Percentiles rank a stretch among this genome's conserved stretches.
phyloP scores from a whole-genome alignment of 805 yeast genomes.

The Starmerella geochares region DNA sequence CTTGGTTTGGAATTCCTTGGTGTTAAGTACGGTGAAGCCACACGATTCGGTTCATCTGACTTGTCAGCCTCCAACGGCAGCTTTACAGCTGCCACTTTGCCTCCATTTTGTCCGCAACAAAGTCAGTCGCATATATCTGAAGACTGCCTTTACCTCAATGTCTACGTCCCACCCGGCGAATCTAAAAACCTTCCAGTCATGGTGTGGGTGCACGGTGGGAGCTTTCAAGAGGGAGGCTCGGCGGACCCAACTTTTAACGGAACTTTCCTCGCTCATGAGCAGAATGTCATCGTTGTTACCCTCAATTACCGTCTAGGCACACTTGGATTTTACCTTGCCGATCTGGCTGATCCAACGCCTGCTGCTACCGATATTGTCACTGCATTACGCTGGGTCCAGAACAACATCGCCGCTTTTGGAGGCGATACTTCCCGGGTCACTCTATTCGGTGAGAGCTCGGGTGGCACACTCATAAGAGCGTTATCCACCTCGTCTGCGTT shows the following conservation, averaged over 20 bases:
- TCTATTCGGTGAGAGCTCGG: constrained; percentile 1
- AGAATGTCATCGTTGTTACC: constrained; percentile 1
- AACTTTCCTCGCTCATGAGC: neutral
- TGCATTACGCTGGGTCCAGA: neutral
- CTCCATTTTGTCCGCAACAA: neutral
- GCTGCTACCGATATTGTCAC: constrained; percentile 2
- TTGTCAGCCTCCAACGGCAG: neutral
- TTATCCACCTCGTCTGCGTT: neutral
- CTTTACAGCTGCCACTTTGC: neutral
- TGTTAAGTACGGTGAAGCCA: neutral
- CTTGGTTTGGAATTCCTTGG: neutral
- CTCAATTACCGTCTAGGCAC: neutral
- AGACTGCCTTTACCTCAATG: constrained; percentile 3
- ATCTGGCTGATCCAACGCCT: neutral
- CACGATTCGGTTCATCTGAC: neutral
- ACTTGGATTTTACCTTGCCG: constrained; percentile 1
- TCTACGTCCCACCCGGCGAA: neutral
- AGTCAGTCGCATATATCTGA: neutral
- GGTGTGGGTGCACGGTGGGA: constrained; percentile 5
- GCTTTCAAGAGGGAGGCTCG: constrained; percentile 4
- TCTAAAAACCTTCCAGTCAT: neutral
- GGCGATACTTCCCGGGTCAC: neutral
- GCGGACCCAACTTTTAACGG: constrained; percentile 5
- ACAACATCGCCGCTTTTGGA: neutral
- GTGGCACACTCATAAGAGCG: neutral